Conservation (phyloP, 345 rosid genomes). For the Melastoma malabathricum region DNA sequence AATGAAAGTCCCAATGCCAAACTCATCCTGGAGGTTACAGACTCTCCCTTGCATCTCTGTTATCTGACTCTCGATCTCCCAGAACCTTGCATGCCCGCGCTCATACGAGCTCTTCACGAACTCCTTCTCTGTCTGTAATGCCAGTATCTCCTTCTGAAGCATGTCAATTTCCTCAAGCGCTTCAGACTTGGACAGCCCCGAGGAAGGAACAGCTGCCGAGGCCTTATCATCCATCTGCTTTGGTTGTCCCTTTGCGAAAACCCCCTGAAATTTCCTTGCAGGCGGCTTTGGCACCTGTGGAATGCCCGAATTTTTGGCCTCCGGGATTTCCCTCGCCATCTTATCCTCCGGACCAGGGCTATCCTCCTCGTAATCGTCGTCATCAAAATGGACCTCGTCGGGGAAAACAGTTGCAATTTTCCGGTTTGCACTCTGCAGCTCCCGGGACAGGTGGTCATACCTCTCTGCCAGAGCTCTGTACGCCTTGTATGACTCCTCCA, state of each 20-base stretch:
- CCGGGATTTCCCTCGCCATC: constrained; percentile 4
- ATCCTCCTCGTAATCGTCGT: too few relatives aligned
- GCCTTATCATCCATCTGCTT: constrained; percentile 6
- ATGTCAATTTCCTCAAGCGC: constrained; percentile 50
- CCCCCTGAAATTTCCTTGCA: constrained; percentile 22
- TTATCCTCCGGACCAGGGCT: neutral
- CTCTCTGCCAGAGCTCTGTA: constrained; percentile 1
- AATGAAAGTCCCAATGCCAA: constrained; percentile 36
- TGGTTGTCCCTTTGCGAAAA: constrained; percentile 26
- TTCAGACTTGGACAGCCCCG: constrained; percentile 42
- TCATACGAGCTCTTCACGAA: constrained; percentile 48
- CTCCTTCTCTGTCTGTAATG: constrained; percentile 64
- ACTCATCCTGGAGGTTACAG: constrained; percentile 62
- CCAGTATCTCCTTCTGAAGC: constrained; percentile 60
- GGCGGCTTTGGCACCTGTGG: constrained; percentile 35
- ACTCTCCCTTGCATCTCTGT: constrained; percentile 46
- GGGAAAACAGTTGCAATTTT: too few relatives aligned
- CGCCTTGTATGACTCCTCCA: neutral
- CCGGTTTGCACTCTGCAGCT: constrained; percentile 1
- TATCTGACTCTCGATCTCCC: constrained; percentile 48
- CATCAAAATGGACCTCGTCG: too few relatives aligned
- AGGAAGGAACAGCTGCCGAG: constrained; percentile 8
- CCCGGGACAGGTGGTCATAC: constrained; percentile 3
- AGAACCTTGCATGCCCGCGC: constrained; percentile 32
- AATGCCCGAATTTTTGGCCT: constrained; percentile 14